Conservation (phyloP, 2,329 filamentous ascomycete genomes). For the Didymella pinodella region DNA sequence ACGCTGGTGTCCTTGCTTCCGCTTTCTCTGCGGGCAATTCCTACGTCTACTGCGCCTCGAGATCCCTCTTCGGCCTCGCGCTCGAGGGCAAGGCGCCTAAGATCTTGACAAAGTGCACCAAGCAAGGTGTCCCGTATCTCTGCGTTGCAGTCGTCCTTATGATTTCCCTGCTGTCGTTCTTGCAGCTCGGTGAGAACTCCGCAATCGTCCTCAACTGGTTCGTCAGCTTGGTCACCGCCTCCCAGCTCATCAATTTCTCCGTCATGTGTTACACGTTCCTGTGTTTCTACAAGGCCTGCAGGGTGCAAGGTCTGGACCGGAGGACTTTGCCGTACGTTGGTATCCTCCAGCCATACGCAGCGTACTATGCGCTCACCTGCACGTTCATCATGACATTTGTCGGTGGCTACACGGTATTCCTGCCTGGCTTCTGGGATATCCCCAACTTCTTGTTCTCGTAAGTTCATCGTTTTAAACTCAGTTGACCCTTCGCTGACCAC, state of each 20-base stretch:
- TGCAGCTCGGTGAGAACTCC: constrained; percentile 74
- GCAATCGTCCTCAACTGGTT: constrained; percentile 78
- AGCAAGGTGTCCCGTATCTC: constrained; percentile 75
- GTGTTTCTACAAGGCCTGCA: constrained; percentile 73
- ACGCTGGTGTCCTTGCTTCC: constrained; percentile 63
- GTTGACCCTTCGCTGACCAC: constrained; percentile 8
- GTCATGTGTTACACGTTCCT: constrained; percentile 74
- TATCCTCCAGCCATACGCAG: constrained; percentile 73
- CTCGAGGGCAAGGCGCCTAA: constrained; percentile 63
- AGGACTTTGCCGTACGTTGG: constrained; percentile 74
- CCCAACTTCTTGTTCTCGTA: constrained; percentile 76
- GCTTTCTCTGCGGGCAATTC: constrained; percentile 65
- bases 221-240: constrained; percentile 75
- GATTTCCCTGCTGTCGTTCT: constrained; percentile 75
- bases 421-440: constrained; percentile 72
- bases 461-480: constrained; percentile 38
- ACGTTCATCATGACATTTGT: constrained; percentile 77
- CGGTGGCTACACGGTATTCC: constrained; percentile 77
- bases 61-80: constrained; percentile 62
- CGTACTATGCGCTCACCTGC: constrained; percentile 70
- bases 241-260: constrained; percentile 60
- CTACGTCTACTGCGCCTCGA: constrained; percentile 63
- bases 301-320: constrained; percentile 73
- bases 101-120: constrained; percentile 64
- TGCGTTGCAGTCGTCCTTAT: constrained; percentile 72